phyloP scores from a whole-genome alignment of 1,284 basidiomycete species.

The Heliocybe sulcata region DNA sequence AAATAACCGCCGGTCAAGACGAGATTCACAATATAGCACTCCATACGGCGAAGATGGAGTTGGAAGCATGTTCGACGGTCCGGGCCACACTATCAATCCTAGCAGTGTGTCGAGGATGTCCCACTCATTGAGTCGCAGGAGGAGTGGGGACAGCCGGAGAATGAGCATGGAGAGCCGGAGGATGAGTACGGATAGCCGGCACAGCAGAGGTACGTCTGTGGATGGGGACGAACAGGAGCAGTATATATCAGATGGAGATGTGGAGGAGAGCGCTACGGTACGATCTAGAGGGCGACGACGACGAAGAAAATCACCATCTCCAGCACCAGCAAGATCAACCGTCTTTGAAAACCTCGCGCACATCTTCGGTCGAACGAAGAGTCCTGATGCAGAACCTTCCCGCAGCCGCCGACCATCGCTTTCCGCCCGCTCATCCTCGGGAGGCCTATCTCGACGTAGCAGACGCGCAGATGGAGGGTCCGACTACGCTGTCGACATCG shows the following conservation, averaged over 20 bases:
- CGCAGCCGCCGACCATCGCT: constrained; percentile 41
- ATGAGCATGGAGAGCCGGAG: constrained; percentile 29
- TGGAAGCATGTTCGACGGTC: constrained; percentile 71
- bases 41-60: constrained; percentile 49
- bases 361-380: constrained; percentile 51
- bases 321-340: constrained; percentile 35
- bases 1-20: constrained; percentile 40
- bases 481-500: constrained; percentile 51
- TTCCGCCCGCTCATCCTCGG: constrained; percentile 51
- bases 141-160: constrained; percentile 35
- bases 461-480: constrained; percentile 50
- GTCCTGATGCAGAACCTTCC: constrained; percentile 26
- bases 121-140: constrained; percentile 35
- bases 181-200: constrained; percentile 41
- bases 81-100: constrained; percentile 61
- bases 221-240: constrained; percentile 17
- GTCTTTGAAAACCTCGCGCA: constrained; percentile 66
- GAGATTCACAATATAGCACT: constrained; percentile 58
- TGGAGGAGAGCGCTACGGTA: constrained; percentile 7
- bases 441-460: constrained; percentile 45
- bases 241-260: constrained; percentile 10
- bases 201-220: constrained; percentile 10
- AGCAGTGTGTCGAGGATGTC: constrained; percentile 72
- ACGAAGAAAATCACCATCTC: constrained; percentile 25
- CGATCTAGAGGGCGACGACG: constrained; percentile 11